Base-by-base conservation (phyloP, 1,139 yeast genomes). In the Meyerozyma elateridarum region DNA sequence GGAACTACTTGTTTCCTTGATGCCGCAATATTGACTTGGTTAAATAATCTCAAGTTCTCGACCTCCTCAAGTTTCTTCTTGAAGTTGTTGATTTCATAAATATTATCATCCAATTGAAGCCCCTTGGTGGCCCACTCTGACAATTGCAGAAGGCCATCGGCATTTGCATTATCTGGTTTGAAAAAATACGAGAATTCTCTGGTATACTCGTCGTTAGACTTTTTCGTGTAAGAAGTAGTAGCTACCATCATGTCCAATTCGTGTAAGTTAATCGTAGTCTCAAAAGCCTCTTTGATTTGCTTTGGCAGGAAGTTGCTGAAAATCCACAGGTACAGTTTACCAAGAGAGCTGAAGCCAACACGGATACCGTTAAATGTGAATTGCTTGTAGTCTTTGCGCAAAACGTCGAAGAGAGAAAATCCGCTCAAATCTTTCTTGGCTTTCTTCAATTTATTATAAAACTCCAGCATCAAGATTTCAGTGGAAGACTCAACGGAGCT, bases 1-100 rank as follows among this genome's bases (percentile, higher is more conserved):
- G 95, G 95, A 6, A 85, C 94, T n/a, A 88, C 85, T 52, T 84
- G 93, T 50, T 88, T 88, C 45, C 96, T 70, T 20, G 91, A 82
- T 1, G 89, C 88, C 3, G 58, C 56, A 8, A 70, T 51, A 39
- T 81, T 76, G 6, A 45, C 42, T 51, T 85, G 95, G 38, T 70
- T 59, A 46, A 56, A 76, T 8, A 70, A 44, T 25, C 44, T 46
- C 32, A 68, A 48, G 4, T 22, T 19, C 3, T n/a, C 35, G 2
- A 28, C 24, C 7, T 15, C 32, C 2, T 29, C 28, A 6, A 33
- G 34, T 5, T 31, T 28, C 14, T 25, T 30, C 13, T 33, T 28
- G 12, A 27, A 15, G 17, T 40, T 33, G 22, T 36, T 30, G 12
- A 35, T 16, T 16, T 46, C 35, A 27, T 42, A 39, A 15, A 43